Base-by-base conservation (phyloP, 2,329 filamentous ascomycete genomes). In the Leptographium radiaticola region DNA sequence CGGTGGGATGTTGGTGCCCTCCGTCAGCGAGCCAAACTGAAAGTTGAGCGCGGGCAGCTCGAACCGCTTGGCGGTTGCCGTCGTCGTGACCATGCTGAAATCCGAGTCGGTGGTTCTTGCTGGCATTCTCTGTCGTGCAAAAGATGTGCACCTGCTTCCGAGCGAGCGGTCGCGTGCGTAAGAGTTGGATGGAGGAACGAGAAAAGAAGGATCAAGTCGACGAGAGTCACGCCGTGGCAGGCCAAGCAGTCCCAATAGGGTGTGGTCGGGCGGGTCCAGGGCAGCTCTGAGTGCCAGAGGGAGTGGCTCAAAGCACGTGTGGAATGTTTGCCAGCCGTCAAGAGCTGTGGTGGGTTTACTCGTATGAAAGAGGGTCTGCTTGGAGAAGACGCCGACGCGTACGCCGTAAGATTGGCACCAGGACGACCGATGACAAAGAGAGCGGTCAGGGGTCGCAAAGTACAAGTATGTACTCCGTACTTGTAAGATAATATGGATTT, bases 1-100 rank as follows among this genome's bases (percentile, higher is more conserved):
- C 34, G 79, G 75, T 45, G 79, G 79, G 59, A 82, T 82, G 62
- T 78, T 63, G 63, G 79, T 82, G 53, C 79, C 79, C 43, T 81
- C 78, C 45, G 79, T 81, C 62, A 82, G 69, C 48, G 74, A 78
- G 56, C 73, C 71, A 60, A 81, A 80, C 59, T 79, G 74, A 67
- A 82, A 72, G 58, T 81, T 69, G 57, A 82, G 71, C 48, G 71
- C 73, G 10, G 79, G 79, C 55, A 82, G 72, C 67, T 81, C 75
- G 58, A 82, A 81, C 25, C 64, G 63, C 56, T 65, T 67, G 49
- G 3, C 7, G 18, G 43, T 4, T 2, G 47, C 9, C 31, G 43
- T 49, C 6, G 49, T 18, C 20, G 42, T 49, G 18, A 51, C 48
- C 18, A 60, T 43, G 47, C 56, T 43, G 47, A 56, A 59, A 43